A percentile compares a stretch with the other conserved stretches of the same genome.
phyloP scores from a whole-genome alignment of 805 yeast species.

The Candida sithepensis region DNA sequence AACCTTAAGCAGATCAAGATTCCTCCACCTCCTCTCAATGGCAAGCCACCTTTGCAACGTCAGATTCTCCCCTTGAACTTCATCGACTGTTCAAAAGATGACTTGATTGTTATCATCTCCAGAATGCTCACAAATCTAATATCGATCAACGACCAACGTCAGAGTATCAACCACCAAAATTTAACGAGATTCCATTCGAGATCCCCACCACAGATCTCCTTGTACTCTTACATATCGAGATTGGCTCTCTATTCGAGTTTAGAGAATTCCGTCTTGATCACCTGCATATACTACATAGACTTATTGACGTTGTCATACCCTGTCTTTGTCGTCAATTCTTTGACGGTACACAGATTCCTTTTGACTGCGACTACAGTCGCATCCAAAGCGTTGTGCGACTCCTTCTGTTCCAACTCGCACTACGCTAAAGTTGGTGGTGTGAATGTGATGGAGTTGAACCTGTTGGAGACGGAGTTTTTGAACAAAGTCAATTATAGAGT shows the following conservation, averaged over 20 bases:
- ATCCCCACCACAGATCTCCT: slow-evolving; percentile 84
- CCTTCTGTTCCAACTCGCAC: slow-evolving; percentile 89
- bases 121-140: slow-evolving; percentile 80
- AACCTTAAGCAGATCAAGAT: slow-evolving; percentile 6
- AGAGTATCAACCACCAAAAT: slow-evolving; percentile 31
- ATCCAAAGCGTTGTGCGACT: slow-evolving; percentile 87
- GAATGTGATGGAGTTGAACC: slow-evolving; percentile 74
- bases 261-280: slow-evolving; percentile 76
- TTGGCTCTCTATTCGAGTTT: slow-evolving; percentile 79
- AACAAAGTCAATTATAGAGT: slow-evolving; percentile 75
- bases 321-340: slow-evolving; percentile 77
- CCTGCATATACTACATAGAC: slow-evolving; percentile 89
- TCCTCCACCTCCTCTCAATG: slow-evolving; percentile 13
- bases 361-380: slow-evolving; percentile 89
- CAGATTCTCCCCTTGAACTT: slow-evolving; percentile 45
- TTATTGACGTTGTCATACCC: slow-evolving; percentile 74
- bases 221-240: slow-evolving; percentile 71
- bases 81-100: slow-evolving; percentile 64
- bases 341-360: slow-evolving; percentile 90
- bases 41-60: not conserved
- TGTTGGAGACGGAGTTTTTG: slow-evolving; percentile 84
- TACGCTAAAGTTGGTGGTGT: slow-evolving; percentile 97
- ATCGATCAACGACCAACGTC: slow-evolving; percentile 57
- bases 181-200: slow-evolving; percentile 92
- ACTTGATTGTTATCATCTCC: slow-evolving; percentile 66